Percentiles rank a stretch among this genome's conserved stretches.
phyloP scores from a whole-genome alignment of 352 stramenopile genomes.

The Saprolegnia diclina region DNA sequence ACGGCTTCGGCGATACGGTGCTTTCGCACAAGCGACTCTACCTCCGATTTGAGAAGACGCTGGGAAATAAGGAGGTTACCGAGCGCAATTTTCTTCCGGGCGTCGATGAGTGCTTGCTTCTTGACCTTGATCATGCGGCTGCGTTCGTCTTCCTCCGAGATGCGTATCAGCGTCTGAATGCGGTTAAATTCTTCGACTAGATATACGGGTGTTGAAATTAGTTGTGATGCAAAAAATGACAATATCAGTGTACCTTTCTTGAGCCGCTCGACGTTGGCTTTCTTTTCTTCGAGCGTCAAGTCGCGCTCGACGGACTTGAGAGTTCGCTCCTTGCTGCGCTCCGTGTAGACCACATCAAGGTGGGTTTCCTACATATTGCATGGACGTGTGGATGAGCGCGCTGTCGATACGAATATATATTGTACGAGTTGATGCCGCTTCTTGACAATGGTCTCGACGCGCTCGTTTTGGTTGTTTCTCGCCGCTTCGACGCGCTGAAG shows the following conservation, averaged over 20 bases:
- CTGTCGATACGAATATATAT: background rate
- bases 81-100: conserved; percentile 54
- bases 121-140: conserved; percentile 56
- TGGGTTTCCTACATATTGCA: conserved; percentile 33
- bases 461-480: conserved; percentile 37
- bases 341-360: conserved; percentile 36
- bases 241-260: conserved; percentile 38
- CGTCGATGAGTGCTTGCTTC: conserved; percentile 49
- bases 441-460: conserved; percentile 36
- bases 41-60: background rate
- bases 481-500: conserved; percentile 57
- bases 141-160: conserved; percentile 52
- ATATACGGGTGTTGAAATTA: no score
- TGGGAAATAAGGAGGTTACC: background rate
- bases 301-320: conserved; percentile 53
- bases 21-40: conserved; percentile 57
- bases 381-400: background rate
- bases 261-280: conserved; percentile 65
- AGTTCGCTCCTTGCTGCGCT: conserved; percentile 43
- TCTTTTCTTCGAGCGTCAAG: conserved; percentile 48
- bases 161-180: conserved; percentile 46
- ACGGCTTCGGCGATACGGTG: conserved; percentile 61
- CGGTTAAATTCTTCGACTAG: conserved; percentile 65
- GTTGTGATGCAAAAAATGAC: no score
- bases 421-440: conserved; percentile 37